Percentiles rank a stretch among this genome's conserved stretches.
phyloP scores from a whole-genome alignment of 1,284 basidiomycete genomes.

The Macrocystidia cucumis region DNA sequence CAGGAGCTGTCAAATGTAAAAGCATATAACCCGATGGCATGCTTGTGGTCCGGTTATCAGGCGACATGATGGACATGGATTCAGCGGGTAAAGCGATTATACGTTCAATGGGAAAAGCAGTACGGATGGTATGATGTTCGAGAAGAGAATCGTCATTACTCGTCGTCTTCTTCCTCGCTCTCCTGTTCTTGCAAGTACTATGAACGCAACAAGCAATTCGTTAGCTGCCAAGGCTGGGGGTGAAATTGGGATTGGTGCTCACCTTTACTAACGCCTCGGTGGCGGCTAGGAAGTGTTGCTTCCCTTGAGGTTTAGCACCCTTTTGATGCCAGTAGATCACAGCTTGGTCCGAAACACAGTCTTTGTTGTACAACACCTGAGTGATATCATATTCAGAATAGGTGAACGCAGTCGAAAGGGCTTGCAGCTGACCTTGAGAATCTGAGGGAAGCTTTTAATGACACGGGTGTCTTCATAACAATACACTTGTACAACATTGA shows the following conservation, averaged over 20 bases:
- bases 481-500: conserved; percentile 91
- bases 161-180: conserved; percentile 66
- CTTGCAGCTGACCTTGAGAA: conserved; percentile 70
- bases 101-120: too few species aligned
- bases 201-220: too few species aligned
- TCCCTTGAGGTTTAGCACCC: conserved; percentile 90
- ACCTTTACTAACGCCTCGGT: conserved; percentile 89
- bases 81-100: too few species aligned
- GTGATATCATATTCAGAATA: conserved; percentile 5
- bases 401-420: conserved; percentile 2
- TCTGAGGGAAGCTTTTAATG: conserved; percentile 89
- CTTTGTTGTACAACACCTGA: conserved; percentile 91
- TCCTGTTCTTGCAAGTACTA: conserved; percentile 80
- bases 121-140: too few species aligned
- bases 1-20: too few species aligned
- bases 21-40: too few species aligned
- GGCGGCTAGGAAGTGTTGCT: conserved; percentile 89
- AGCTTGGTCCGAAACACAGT: conserved; percentile 91
- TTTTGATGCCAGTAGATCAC: conserved; percentile 98
- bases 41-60: too few species aligned
- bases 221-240: background rate
- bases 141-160: conserved; percentile 47
- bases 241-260: conserved; percentile 13
- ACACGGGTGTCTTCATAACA: conserved; percentile 93
- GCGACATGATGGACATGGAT: too few species aligned